Evolutionary conservation across 495 filamentous ascomycete species (phyloP), one percentile per base, ranked within the genome.

Genomic region (Cladorrhinum samala): DNA sequence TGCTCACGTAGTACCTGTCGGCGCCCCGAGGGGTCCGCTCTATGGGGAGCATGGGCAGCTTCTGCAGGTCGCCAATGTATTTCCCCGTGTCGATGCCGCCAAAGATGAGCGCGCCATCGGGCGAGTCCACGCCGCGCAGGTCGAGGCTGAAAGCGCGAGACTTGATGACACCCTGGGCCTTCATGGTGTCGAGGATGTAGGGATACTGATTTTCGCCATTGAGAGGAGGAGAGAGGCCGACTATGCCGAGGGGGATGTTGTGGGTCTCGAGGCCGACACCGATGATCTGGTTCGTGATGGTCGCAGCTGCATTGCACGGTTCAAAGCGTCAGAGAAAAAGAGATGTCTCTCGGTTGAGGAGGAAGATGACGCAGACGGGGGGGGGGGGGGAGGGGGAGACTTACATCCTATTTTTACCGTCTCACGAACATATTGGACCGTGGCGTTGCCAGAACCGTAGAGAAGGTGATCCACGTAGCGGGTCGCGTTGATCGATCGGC

Each of bases 31-130:
- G 62, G 65, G 73, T 48, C 72, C 69, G 19, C 0, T 46, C 17
- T 0, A 23, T 55, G 39, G 51, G 14, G n/a, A 64, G 56, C 20
- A 93, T 74, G 30, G 71, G 70, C 8, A 76, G 59, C 19, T 68
- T 72, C 24, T 52, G 66, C 2, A 94, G 74, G 1, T 67, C 27
- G 24, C 87, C 88, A 16, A 72, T 71, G 63, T 82, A 93, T 57
- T 89, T 91, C 43, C 74, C 56, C n/a, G 59, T 61, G 62, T 94
- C 82, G 36, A 94, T 70, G 27, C 89, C 89, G 17, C 89, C 89
- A 55, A 94, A 94, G 25, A 92, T 77, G 55, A 94, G 83, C 19
- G 83, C 59, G 19, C 92, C 92, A 17, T 62, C 50, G 25, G 70
- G 61, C 55, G 69, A 63, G 33, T 67, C 63, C 53, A 72, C 68